A percentile compares a stretch with the other conserved stretches of the same genome.
Evolutionary conservation across 495 filamentous ascomycete species (phyloP).

Genomic region (Darksidea phi): DNA sequence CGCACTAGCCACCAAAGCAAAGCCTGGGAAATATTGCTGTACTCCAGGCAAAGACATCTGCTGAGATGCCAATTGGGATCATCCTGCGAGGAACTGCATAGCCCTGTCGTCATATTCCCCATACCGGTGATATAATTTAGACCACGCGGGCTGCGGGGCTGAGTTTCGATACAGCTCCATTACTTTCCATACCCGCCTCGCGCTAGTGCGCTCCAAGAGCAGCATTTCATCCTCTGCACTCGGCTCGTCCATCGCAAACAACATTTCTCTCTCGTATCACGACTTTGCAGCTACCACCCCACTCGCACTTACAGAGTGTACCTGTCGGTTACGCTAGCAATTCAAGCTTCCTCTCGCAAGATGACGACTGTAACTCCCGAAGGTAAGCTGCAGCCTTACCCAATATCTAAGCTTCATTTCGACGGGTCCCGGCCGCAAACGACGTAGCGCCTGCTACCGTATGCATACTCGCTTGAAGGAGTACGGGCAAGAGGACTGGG

Average conservation of each 20-base stretch:
- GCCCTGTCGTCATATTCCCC: too few relatives aligned
- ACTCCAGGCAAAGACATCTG: too few relatives aligned
- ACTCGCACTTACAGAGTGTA: not conserved
- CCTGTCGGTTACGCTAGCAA: not conserved
- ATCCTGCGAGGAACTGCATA: too few relatives aligned
- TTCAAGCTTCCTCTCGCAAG: not conserved
- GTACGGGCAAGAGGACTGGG: too few relatives aligned
- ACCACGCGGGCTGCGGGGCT: not conserved
- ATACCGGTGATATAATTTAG: too few relatives aligned
- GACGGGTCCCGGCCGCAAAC: not conserved
- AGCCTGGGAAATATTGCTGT: too few relatives aligned
- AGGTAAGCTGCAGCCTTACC: constrained; percentile 38
- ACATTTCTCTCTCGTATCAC: not conserved
- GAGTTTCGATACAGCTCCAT: constrained; percentile 31
- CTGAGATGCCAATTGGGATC: too few relatives aligned
- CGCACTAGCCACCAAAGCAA: too few relatives aligned
- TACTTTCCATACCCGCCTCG: constrained; percentile 35
- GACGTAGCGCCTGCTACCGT: too few relatives aligned
- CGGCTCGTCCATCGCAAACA: constrained; percentile 6
- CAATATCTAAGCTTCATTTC: not conserved
- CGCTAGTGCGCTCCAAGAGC: constrained; percentile 24
- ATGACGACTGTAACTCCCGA: constrained; percentile 43
- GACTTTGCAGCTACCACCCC: not conserved
- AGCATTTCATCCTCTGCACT: constrained; percentile 25
- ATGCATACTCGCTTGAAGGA: too few relatives aligned